Evolutionary conservation across 1,284 basidiomycete genomes (phyloP), one percentile per base, ranked within the genome.

Genomic region (Cryptococcus wingfieldii): DNA sequence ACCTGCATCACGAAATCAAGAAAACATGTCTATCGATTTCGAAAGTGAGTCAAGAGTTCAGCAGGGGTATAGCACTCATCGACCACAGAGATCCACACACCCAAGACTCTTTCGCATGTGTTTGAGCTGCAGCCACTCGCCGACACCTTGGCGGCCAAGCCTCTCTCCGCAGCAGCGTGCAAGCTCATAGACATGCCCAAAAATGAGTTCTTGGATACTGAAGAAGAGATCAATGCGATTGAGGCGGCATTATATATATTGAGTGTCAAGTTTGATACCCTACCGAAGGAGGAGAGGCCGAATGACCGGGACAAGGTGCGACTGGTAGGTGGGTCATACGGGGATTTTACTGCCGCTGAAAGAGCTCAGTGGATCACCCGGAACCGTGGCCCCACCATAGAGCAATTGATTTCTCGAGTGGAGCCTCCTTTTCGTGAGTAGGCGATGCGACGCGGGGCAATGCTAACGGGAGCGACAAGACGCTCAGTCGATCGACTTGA

Each of bases 341-440:
- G 23, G 10, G 16, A 31, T 31, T 27, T 10, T 16, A 38, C 25
- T 23, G 10, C 19, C 18, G 31, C 34, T 53, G 58, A 39, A 55
- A 37, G 31, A 23, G 14, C 8, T 8, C 43, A 69, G 68, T 70
- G 68, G 69, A 64, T 71, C 47, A 51, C 54, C 49, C 63, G 53
- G 38, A 45, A 60, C 19, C 51, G 59, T 10, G 34, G 49, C n/a
- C 53, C 52, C 9, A 65, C 58, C 13, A 45, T 69, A 2, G 54
- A 47, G 8, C 47, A 56, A 16, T 38, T 70, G 42, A 51, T 55
- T 2, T 43, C 41, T 5, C 67, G 70, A 51, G 53, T 71, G 16
- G 66, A 71, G 50, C 69, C 69, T 16, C 69, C 69, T 23, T 67
- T 71, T 58, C 60, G 69, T 71, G 57, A 65, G 69, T 68, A 25